These are phyloP conservation scores for Mycena latifolia DNA, from an alignment of 768 basidiomycete species.

Conservation along the genomic window DNA sequence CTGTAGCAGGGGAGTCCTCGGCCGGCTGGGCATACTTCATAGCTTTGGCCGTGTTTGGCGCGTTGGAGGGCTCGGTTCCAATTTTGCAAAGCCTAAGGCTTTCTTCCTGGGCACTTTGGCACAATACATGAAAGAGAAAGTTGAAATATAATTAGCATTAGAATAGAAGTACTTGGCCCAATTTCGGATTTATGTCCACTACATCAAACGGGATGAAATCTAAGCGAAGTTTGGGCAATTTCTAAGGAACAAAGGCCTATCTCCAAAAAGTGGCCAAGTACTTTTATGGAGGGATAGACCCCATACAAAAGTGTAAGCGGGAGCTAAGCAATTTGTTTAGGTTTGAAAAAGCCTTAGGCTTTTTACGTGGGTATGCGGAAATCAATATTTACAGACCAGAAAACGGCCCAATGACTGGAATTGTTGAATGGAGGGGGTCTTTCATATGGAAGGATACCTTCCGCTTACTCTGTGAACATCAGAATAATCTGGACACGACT, in stretches of 20 bases:
- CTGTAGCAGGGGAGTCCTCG: too few relatives aligned
- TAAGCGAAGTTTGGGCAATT: not conserved
- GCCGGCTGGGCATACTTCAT: too few relatives aligned
- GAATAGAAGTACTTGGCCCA: not conserved
- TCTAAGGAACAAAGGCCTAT: not conserved
- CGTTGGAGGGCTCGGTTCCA: not conserved
- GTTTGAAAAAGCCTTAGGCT: conserved; percentile 6
- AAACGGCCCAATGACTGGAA: too few relatives aligned
- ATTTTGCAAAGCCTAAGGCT: not conserved
- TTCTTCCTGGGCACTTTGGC: not conserved
- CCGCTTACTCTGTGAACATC: too few relatives aligned
- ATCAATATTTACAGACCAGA: too few relatives aligned
- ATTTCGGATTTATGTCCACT: not conserved
- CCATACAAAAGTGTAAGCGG: not conserved
- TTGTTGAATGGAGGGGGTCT: too few relatives aligned
- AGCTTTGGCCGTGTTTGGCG: too few relatives aligned
- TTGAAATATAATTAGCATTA: not conserved
- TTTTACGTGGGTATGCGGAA: too few relatives aligned
- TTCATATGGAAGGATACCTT: too few relatives aligned
- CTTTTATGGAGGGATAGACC: not conserved
- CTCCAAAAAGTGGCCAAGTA: not conserved
- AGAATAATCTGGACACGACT: too few relatives aligned
- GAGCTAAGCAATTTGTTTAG: not conserved
- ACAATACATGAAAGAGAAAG: not conserved
- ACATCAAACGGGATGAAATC: not conserved